These are phyloP conservation scores for Cladosporium sp. DNA, from an alignment of 2,329 filamentous ascomycete genomes.

Conservation along the genomic window DNA sequence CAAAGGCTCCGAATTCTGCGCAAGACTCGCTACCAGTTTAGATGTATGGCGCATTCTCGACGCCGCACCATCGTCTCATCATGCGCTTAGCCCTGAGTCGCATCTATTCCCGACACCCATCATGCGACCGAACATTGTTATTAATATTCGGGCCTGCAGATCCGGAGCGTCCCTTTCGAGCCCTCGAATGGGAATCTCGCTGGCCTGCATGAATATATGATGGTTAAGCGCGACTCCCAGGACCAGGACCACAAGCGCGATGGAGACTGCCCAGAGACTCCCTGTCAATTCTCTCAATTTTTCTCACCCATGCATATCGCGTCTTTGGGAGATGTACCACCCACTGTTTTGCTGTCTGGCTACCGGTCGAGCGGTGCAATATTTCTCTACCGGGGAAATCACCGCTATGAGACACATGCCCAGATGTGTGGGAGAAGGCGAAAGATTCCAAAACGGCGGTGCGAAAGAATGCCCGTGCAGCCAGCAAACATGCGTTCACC, in stretches of 20 bases:
- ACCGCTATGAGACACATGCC: conserved; percentile 7
- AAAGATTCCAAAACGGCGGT: neutral
- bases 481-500: conserved; percentile 15
- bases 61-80: conserved; percentile 18
- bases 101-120: conserved; percentile 16
- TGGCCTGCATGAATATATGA: conserved; percentile 4
- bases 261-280: neutral
- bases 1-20: neutral
- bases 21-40: neutral
- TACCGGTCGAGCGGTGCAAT: neutral
- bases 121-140: neutral
- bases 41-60: neutral
- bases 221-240: neutral
- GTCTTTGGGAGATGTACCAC: neutral
- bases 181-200: neutral
- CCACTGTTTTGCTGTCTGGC: neutral
- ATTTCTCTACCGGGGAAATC: conserved; percentile 1
- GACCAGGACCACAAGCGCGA: neutral
- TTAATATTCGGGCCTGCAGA: neutral
- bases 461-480: neutral
- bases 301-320: neutral
- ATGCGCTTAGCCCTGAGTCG: neutral
- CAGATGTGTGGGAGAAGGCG: neutral
- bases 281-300: neutral
- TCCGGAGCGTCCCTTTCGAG: neutral